Base-by-base conservation (phyloP, 164 flowering plant genomes). In the Cinnamomum micranthum region DNA sequence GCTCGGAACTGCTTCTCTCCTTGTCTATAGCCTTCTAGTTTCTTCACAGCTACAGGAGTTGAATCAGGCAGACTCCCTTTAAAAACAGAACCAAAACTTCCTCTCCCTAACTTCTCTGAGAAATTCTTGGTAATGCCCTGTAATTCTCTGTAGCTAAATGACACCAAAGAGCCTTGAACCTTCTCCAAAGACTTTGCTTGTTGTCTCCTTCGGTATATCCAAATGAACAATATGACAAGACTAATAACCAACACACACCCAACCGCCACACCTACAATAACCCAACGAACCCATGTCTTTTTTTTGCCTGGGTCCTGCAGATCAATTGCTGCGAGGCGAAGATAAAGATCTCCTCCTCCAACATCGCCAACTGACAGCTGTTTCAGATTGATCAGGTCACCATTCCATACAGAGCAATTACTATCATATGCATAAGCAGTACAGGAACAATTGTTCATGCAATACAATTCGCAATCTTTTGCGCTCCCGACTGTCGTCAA, bases 1-100 rank as follows among this genome's bases (percentile, higher is more conserved):
- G 86, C 72, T 58, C 87, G 73, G 67, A 87, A 87, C 67, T 86
- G 87, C 81, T 87, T 86, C 70, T 86, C 87, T 14, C 84, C 86
- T 77, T 87, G 92, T 35, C 76, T 75, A 24, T 75, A 4, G 73
- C 86, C 75, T 71, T 86, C 85, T 6, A 88, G 87, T 70, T 76
- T 78, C 85, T 86, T 86, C 71, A 83, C 86, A 0, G 87, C 89
- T 33, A 86, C 71, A 17, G 68, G 68, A 14, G 82, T 75, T 17
- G 80, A 77, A 73, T 83, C 78, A 24, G 84, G 77, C 68, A 81
- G 52, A 2, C 80, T 79, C 41, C 89, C 90, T 68, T 80, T 83
- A 52, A 80, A 86, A 27, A 85, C 89, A 68, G 85, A 85, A 25
- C 88, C 88, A 74, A 85, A 86, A 11, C 84, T 87, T 68, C 90